Percentiles rank a stretch among this genome's conserved stretches.
phyloP scores from a whole-genome alignment of 305 asterid genomes.

The Fraxinus baroniana region DNA sequence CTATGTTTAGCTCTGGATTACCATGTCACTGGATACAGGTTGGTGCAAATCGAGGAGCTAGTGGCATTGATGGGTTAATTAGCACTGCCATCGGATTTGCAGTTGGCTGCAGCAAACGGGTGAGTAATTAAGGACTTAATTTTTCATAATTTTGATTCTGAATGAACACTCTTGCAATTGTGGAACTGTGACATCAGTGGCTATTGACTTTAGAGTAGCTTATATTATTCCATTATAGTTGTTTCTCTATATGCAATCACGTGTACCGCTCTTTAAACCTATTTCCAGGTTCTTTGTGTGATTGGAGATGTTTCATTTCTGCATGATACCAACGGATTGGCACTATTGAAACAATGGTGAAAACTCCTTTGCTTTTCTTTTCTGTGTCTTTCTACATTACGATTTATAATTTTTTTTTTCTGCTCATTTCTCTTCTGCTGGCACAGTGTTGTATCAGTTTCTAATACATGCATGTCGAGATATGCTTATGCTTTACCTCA shows the following conservation, averaged over 20 bases:
- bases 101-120: constrained; percentile 89
- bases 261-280: neutral
- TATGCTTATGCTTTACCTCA: neutral
- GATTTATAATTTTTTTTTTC: constrained; percentile 2
- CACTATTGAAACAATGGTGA: constrained; percentile 72
- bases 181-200: neutral
- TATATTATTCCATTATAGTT: neutral
- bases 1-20: constrained; percentile 52
- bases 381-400: constrained; percentile 3
- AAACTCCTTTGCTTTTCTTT: constrained; percentile 2
- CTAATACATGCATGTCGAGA: neutral
- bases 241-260: neutral
- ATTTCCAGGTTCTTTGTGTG: constrained; percentile 70
- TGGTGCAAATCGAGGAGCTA: constrained; percentile 86
- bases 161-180: neutral
- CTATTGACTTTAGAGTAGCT: neutral
- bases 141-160: constrained; percentile 3
- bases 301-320: constrained; percentile 93
- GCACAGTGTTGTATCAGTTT: neutral
- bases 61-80: constrained; percentile 96
- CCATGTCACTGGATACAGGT: constrained; percentile 76
- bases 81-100: constrained; percentile 96
- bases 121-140: constrained; percentile 36
- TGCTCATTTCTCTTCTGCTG: constrained; percentile 15
- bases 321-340: constrained; percentile 93